Conservation (phyloP, 768 basidiomycete genomes). For the Boletus vinaceobasis region DNA sequence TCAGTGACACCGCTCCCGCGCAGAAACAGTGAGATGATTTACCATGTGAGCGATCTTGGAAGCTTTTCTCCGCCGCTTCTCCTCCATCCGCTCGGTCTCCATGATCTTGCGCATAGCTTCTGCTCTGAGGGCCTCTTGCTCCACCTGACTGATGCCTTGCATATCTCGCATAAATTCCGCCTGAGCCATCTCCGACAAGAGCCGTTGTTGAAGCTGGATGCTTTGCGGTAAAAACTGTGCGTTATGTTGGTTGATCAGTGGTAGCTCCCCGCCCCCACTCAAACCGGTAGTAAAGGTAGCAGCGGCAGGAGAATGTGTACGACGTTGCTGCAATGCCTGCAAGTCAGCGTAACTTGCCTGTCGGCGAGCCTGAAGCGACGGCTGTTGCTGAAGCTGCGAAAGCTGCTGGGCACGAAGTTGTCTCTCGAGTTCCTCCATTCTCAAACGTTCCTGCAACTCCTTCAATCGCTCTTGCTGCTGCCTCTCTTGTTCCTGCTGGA, state of each 20-base stretch:
- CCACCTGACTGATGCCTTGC: conserved; percentile 54
- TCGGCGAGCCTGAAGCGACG: conserved; percentile 36
- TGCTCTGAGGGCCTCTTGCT: conserved; percentile 66
- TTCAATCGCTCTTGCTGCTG: conserved; percentile 54
- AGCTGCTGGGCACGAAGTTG: conserved; percentile 54
- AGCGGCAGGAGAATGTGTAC: conserved; percentile 46
- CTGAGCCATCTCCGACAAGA: conserved; percentile 74
- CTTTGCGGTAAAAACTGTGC: conserved; percentile 56
- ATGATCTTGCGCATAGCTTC: conserved; percentile 89
- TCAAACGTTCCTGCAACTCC: conserved; percentile 62
- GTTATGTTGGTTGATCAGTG: conserved; percentile 48
- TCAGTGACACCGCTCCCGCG: background rate
- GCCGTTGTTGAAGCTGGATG: conserved; percentile 69
- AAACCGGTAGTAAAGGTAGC: conserved; percentile 30
- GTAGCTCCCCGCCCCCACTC: conserved; percentile 28
- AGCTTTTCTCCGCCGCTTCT: conserved; percentile 74
- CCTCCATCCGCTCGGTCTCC: conserved; percentile 86
- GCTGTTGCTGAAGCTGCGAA: conserved; percentile 44
- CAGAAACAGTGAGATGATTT: conserved; percentile 15
- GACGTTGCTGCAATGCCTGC: conserved; percentile 47
- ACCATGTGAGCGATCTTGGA: conserved; percentile 91
- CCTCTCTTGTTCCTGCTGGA: conserved; percentile 67
- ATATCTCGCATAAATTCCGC: conserved; percentile 64
- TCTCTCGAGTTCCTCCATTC: conserved; percentile 63
- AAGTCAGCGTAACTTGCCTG: conserved; percentile 46